These are phyloP conservation scores for Pichia insulana DNA, from an alignment of 805 yeast species.

Conservation along the genomic window DNA sequence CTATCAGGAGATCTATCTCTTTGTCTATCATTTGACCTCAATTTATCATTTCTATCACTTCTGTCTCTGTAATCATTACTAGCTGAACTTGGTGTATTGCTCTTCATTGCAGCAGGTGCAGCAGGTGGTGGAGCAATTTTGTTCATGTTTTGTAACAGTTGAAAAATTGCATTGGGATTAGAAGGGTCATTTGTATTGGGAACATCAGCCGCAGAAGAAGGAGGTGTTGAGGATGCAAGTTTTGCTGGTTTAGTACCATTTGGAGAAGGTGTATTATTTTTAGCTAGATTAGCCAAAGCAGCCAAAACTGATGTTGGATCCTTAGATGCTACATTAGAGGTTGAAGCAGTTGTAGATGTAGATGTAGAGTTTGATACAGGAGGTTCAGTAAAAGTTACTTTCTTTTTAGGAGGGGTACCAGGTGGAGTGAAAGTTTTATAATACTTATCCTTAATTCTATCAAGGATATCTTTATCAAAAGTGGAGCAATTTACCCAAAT, in stretches of 20 bases:
- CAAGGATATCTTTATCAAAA: constrained; percentile 50
- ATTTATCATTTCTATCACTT: constrained; percentile 13
- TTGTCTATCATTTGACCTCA: constrained; percentile 29
- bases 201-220: constrained; percentile 8
- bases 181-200: constrained; percentile 11
- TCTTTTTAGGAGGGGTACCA: constrained; percentile 46
- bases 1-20: constrained; percentile 47
- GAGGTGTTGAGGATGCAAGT: constrained; percentile 19
- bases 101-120: constrained; percentile 18
- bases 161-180: constrained; percentile 38
- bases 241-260: constrained; percentile 23
- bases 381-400: constrained; percentile 22
- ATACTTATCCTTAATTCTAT: constrained; percentile 47
- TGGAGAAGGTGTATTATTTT: constrained; percentile 28
- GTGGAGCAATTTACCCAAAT: constrained; percentile 88
- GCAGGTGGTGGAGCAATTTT: constrained; percentile 20
- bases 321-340: constrained; percentile 21
- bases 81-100: constrained; percentile 13
- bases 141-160: constrained; percentile 45
- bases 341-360: constrained; percentile 2
- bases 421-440: constrained; percentile 66
- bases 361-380: constrained; percentile 9
- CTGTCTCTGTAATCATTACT: constrained; percentile 23
- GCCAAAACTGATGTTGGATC: constrained; percentile 60
- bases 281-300: constrained; percentile 60